These are phyloP conservation scores for Penicillium silybi DNA, from an alignment of 495 filamentous ascomycete genomes.

Conservation along the genomic window DNA sequence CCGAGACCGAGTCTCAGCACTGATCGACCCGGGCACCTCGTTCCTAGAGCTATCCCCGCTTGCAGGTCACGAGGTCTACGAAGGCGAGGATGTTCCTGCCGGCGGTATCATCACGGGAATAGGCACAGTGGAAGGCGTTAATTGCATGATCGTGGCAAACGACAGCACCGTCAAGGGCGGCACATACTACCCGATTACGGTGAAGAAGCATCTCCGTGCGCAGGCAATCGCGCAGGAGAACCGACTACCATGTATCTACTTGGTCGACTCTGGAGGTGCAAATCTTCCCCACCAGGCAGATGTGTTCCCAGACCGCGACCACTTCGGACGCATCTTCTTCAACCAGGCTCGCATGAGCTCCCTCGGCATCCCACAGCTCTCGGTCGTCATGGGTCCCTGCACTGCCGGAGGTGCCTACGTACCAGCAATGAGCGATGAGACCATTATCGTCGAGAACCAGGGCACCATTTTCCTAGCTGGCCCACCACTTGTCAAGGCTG, in stretches of 20 bases:
- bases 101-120: constrained; percentile 93
- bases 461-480: constrained; percentile 97
- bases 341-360: constrained; percentile 91
- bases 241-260: constrained; percentile 81
- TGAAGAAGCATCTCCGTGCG: constrained; percentile 95
- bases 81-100: constrained; percentile 77
- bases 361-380: constrained; percentile 84
- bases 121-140: constrained; percentile 84
- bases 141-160: constrained; percentile 93
- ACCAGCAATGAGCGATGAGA: constrained; percentile 95
- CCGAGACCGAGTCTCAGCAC: constrained; percentile 78
- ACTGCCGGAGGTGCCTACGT: constrained; percentile 96
- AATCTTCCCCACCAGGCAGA: constrained; percentile 95
- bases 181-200: constrained; percentile 96
- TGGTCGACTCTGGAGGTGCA: constrained; percentile 94
- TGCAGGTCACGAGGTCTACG: constrained; percentile 83
- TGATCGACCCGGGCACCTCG: constrained; percentile 84
- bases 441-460: constrained; percentile 91
- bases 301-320: constrained; percentile 92
- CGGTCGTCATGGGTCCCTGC: constrained; percentile 97
- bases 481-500: constrained; percentile 92
- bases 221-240: constrained; percentile 92
- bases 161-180: constrained; percentile 99
- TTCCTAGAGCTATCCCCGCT: constrained; percentile 89
- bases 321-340: constrained; percentile 97